Evolutionary conservation across 148 eudicot species (phyloP).

Genomic region (Persicaria tinctoria): DNA sequence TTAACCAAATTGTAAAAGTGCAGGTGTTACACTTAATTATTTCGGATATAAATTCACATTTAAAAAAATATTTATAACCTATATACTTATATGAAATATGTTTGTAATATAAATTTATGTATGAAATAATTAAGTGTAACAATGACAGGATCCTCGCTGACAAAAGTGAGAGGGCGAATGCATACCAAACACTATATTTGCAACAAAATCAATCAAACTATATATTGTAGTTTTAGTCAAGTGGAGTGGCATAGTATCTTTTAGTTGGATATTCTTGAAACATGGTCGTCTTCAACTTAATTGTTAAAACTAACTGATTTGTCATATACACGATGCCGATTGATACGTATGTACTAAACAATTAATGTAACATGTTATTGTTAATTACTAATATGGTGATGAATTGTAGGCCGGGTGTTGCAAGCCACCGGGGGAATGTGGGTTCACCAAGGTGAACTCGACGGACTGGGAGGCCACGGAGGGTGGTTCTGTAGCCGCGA

Average conservation of each 20-base stretch:
- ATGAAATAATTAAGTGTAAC: too few species aligned
- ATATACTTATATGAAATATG: too few species aligned
- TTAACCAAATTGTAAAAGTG: too few species aligned
- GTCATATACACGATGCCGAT: background rate
- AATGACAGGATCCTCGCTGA: too few species aligned
- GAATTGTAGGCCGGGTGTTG: slow-evolving; percentile 62
- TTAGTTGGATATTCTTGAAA: background rate
- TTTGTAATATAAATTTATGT: too few species aligned
- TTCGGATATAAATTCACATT: too few species aligned
- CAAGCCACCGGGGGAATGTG: slow-evolving; percentile 64
- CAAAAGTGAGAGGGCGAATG: background rate
- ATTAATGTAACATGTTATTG: too few species aligned
- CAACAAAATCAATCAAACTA: background rate
- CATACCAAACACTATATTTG: background rate
- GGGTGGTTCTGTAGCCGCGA: slow-evolving; percentile 2
- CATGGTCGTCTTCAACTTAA: background rate
- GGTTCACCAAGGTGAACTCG: slow-evolving; percentile 35
- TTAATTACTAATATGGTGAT: too few species aligned
- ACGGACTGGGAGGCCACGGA: slow-evolving; percentile 37
- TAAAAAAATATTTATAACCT: too few species aligned
- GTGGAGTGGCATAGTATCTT: background rate
- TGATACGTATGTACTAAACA: background rate
- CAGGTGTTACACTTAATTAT: too few species aligned
- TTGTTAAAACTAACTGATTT: background rate
- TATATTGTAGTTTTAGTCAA: background rate